phyloP scores from a whole-genome alignment of 345 rosid genomes.

The Arabis hirsuta region DNA sequence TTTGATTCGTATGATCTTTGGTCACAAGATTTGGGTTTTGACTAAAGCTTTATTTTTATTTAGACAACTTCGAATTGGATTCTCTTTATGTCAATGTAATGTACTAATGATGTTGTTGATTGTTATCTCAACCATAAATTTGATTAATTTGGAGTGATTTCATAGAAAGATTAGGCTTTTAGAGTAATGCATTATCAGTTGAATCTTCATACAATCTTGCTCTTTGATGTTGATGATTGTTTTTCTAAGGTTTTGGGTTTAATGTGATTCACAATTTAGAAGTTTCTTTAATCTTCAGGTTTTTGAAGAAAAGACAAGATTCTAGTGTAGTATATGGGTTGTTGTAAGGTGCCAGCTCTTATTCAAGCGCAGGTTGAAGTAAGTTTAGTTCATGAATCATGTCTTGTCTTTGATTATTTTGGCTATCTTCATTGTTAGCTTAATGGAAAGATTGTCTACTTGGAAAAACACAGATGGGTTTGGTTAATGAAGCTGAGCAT shows the following conservation, averaged over 20 bases:
- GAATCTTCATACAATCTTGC: neutral
- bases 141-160: neutral
- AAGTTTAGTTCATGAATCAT: constrained; percentile 18
- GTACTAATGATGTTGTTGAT: too few species aligned
- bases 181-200: neutral
- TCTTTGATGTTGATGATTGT: constrained; percentile 7
- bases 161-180: neutral
- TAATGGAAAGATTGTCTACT: neutral
- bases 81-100: neutral
- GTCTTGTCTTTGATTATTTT: neutral
- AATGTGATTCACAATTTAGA: neutral
- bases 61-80: neutral
- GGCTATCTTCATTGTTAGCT: neutral
- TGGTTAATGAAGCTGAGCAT: constrained; percentile 37
- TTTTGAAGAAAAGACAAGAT: neutral
- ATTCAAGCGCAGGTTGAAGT: constrained; percentile 45
- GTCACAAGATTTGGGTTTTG: constrained; percentile 9
- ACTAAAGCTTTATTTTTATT: neutral
- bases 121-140: neutral
- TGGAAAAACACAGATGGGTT: constrained; percentile 29
- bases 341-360: constrained; percentile 44
- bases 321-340: constrained; percentile 36
- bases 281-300: constrained; percentile 21
- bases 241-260: neutral
- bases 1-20: neutral